A percentile compares a stretch with the other conserved stretches of the same genome.
phyloP scores from a whole-genome alignment of 352 stramenopile genomes.

The Phytophthora cryptogea region DNA sequence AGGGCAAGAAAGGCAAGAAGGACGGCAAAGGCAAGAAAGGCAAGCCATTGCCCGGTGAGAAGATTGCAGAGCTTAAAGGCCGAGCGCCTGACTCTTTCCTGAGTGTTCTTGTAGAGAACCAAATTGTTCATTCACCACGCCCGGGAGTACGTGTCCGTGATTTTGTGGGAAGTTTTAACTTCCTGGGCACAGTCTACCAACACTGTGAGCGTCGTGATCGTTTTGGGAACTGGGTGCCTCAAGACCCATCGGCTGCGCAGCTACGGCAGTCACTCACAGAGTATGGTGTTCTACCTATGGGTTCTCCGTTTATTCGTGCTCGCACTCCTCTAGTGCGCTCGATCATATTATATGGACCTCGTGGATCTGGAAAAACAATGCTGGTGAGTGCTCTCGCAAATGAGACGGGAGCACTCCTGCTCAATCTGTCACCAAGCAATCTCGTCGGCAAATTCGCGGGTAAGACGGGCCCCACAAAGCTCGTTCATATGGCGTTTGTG shows the following conservation, averaged over 20 bases:
- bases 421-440: slow-evolving; percentile 94
- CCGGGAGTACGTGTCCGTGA: slow-evolving; percentile 59
- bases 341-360: slow-evolving; percentile 94
- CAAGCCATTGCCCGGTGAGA: slow-evolving; percentile 89
- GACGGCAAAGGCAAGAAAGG: slow-evolving; percentile 64
- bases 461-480: slow-evolving; percentile 91
- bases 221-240: slow-evolving; percentile 88
- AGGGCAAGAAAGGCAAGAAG: slow-evolving; percentile 56
- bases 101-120: slow-evolving; percentile 86
- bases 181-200: slow-evolving; percentile 80
- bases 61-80: slow-evolving; percentile 91
- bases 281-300: slow-evolving; percentile 91
- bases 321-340: slow-evolving; percentile 82
- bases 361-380: slow-evolving; percentile 93
- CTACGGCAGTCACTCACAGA: slow-evolving; percentile 90
- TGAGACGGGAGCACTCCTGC: slow-evolving; percentile 92
- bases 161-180: slow-evolving; percentile 93
- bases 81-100: slow-evolving; percentile 92
- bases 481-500: slow-evolving; percentile 95
- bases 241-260: slow-evolving; percentile 91
- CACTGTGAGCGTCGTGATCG: slow-evolving; percentile 65
- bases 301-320: slow-evolving; percentile 72
- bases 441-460: slow-evolving; percentile 93
- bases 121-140: slow-evolving; percentile 77
- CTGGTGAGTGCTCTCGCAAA: slow-evolving; percentile 92